Base-by-base conservation (phyloP, 306 rosid species). In the Prunus mongolica region DNA sequence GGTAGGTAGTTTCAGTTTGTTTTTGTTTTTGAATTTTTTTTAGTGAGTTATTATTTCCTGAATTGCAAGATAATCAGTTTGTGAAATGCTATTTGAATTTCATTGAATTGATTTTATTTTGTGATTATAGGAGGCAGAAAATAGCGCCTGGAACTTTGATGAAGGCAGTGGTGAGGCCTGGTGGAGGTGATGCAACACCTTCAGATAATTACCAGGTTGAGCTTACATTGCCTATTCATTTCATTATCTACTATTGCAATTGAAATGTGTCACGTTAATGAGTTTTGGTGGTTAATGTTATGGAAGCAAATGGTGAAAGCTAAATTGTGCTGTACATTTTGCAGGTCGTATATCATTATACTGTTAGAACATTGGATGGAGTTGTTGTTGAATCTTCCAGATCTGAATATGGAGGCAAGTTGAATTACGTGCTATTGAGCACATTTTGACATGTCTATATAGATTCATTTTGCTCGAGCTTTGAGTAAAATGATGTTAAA, bases 91-190 rank as follows among this genome's bases (percentile, higher is more conserved):
- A 25, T 24, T 64, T 52, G 64, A 55, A 65, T 32, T 50, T 25
- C 18, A 4, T 54, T 15, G 11, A 13, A 56, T 76, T 73, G 34
- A 70, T 82, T 78, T 50, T 70, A 19, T 64, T 38, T 75, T 76
- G 73, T 74, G 38, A 60, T 41, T 22, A 69, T 71, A 92, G 99
- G 96, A 95, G 85, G 85, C 78, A 75, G 87, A 95, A 88, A 85
- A 86, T 95, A 75, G 89, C 76, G 64, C 90, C 96, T 18, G 98
- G 97, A 78, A 89, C 92, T 80, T 80, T 95, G 92, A 90, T 92
- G 97, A 95, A 95, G 87, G 98, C 99, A 28, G 28, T 87, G 87
- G 49, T 95, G 61, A 91, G 93, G 84, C 93, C 96, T 44, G 98
- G 99, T 64, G 97, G 89, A 11, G 96, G 96, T 60, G 97, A 92